Evolutionary conservation across 176 grass and related monocot species (phyloP), one percentile per base, ranked within the genome.

Genomic region (Oryza glaberrima): DNA sequence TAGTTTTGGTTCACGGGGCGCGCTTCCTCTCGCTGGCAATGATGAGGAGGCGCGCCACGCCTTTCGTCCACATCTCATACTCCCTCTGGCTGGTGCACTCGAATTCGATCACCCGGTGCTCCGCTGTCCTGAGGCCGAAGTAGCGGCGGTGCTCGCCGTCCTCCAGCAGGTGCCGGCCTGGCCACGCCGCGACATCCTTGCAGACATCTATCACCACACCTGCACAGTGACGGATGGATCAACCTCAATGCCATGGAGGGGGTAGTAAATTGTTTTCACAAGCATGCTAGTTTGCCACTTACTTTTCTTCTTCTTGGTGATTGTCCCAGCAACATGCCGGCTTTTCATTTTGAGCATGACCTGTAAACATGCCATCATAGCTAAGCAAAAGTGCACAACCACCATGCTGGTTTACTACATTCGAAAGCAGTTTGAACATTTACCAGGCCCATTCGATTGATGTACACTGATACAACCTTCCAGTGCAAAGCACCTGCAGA

Each of bases 221-320:
- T 98, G 81, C 54, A 90, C 17, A 30, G n/a, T 34, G 20, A 63
- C 12, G 69, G 12, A 49, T 49, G 64, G 20, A 77, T 77, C 36
- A 45, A 44, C 26, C 40, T 47, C 69, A 49, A 56, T 17, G 70
- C 58, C 58, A 75, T 51, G 26, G 41, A 44, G 74, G 5, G 35
- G 2, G 12, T 23, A 8, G 5, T 17, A 8, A 49, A 22, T 30
- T 45, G 15, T 16, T 56, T 26, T 28, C 25, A 2, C 4, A 16
- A 67, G 20, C 17, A 32, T 44, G 67, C 25, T 67, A 48, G 76
- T 4, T 6, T 14, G 51, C 6, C 12, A 70, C 87, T 89, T 85
- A 92, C 94, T 89, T 83, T 99, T 99, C 72, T 99, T 99, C 90
- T 99, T 99, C 85, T 99, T 99, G 61, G 91, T 99, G 70, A 99